Conservation (phyloP, 768 basidiomycete genomes). For the Boletus rubescentipes region DNA sequence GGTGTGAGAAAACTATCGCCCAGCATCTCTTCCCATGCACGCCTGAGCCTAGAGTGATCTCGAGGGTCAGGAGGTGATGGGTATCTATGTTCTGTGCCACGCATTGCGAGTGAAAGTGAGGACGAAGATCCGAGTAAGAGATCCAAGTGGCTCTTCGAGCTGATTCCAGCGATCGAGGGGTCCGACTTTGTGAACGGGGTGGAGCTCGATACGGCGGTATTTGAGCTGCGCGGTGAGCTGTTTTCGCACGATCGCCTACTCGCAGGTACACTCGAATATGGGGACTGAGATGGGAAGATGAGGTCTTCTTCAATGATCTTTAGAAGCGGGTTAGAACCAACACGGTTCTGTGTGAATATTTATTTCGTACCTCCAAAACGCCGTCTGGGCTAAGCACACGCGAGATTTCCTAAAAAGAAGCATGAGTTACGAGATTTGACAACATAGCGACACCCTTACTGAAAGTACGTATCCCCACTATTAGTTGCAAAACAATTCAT, state of each 20-base stretch:
- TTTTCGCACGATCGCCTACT: constrained; percentile 19
- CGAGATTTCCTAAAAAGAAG: constrained; percentile 53
- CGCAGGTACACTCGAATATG: constrained; percentile 1
- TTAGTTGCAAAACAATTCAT: constrained; percentile 14
- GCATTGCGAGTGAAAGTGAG: constrained; percentile 22
- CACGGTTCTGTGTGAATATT: neutral
- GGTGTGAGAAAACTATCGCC: constrained; percentile 53
- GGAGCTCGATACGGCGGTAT: constrained; percentile 24
- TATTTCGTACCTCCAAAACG: constrained; percentile 55
- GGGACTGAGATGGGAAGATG: constrained; percentile 54
- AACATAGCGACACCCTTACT: constrained; percentile 37
- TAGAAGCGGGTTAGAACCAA: constrained; percentile 8
- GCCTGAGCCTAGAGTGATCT: constrained; percentile 60
- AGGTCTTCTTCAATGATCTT: constrained; percentile 76
- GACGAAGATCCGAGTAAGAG: constrained; percentile 16
- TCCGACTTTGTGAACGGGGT: constrained; percentile 25
- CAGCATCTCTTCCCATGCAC: constrained; percentile 71
- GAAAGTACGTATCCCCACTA: constrained; percentile 68
- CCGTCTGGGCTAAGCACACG: constrained; percentile 65
- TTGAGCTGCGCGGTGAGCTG: constrained; percentile 29
- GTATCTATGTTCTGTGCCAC: constrained; percentile 8
- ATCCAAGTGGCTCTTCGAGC: constrained; percentile 18
- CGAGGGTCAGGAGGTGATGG: constrained; percentile 44
- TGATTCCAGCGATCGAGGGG: constrained; percentile 12
- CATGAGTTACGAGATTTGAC: constrained; percentile 16